phyloP scores from a whole-genome alignment of 139 green algal species.

The Chlamydomonas eustigma region DNA sequence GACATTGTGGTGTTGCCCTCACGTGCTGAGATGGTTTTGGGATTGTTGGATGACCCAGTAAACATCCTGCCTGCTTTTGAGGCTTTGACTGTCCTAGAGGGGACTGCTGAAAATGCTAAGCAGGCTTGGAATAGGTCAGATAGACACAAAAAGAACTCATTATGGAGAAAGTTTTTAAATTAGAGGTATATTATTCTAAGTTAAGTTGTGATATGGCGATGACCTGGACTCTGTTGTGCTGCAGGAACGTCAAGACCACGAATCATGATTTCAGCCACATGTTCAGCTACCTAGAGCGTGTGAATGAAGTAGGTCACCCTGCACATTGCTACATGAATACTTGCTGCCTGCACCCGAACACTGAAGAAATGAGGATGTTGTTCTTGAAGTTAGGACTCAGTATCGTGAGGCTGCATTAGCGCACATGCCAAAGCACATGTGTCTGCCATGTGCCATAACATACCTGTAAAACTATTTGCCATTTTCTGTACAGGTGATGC shows the following conservation, averaged over 20 bases:
- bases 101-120: conserved; percentile 63
- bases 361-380: no score
- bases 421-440: no score
- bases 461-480: conserved; percentile 7
- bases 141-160: no score
- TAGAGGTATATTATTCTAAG: no score
- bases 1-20: conserved; percentile 58
- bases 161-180: no score
- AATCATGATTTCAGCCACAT: conserved; percentile 29
- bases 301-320: conserved; percentile 16
- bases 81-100: conserved; percentile 59
- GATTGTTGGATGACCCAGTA: conserved; percentile 47
- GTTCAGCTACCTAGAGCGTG: conserved; percentile 36
- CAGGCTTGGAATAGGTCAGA: conserved; percentile 39
- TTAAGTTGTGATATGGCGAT: no score
- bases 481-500: conserved; percentile 28
- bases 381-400: no score
- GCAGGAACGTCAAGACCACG: conserved; percentile 34
- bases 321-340: no score
- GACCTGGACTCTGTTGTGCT: not conserved
- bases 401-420: no score
- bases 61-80: conserved; percentile 45
- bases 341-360: no score
- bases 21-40: conserved; percentile 47
- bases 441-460: not conserved